Percentiles rank a stretch among this genome's conserved stretches.
These are phyloP conservation scores for Naegleria fowleri DNA, from an alignment of 208 protist species.

Conservation along the genomic window DNA sequence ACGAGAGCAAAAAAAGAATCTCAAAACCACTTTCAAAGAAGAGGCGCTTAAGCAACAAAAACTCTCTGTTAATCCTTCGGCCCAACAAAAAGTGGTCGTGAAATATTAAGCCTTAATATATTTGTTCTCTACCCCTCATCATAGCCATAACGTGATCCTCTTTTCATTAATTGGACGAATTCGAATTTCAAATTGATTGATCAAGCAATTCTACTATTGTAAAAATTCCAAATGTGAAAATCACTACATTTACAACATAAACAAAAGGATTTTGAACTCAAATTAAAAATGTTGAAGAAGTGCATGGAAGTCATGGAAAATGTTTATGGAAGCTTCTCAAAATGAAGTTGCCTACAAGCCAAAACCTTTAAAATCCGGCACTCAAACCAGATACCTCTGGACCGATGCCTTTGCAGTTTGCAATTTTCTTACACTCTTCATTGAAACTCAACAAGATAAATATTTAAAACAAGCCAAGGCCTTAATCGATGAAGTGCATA, in stretches of 20 bases:
- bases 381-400: background rate
- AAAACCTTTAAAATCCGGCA: background rate
- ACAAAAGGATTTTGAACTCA: background rate
- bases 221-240: too few relatives aligned
- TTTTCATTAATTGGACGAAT: too few relatives aligned
- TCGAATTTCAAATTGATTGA: too few relatives aligned
- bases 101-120: constrained; percentile 20
- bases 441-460: background rate
- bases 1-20: constrained; percentile 62
- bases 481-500: background rate
- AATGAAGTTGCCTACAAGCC: background rate
- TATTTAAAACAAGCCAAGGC: background rate
- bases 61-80: background rate
- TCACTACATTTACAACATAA: too few relatives aligned
- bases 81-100: background rate
- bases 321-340: background rate
- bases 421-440: background rate
- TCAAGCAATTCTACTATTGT: too few relatives aligned
- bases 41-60: constrained; percentile 61
- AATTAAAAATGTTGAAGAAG: background rate
- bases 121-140: too few relatives aligned
- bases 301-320: background rate
- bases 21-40: constrained; percentile 66
- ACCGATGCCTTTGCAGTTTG: background rate
- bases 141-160: too few relatives aligned